Percentiles rank a stretch among this genome's conserved stretches.
phyloP scores from a whole-genome alignment of 1,284 basidiomycete genomes.

The Fomitopsis schrenkii region DNA sequence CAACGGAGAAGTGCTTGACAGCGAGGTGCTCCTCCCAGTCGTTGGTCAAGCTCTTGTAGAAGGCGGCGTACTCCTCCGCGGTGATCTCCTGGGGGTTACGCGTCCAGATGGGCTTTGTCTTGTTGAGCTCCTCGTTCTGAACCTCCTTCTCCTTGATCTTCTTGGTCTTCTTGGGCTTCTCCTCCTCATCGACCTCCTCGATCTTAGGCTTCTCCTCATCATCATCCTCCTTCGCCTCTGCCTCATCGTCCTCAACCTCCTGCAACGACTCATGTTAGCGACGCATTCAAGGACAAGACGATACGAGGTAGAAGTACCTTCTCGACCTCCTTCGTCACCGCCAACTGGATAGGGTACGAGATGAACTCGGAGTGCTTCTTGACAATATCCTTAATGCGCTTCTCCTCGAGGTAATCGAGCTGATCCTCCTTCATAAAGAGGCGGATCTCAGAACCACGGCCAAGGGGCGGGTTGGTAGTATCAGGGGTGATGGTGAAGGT shows the following conservation, averaged over 20 bases:
- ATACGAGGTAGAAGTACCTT: slow-evolving; percentile 53
- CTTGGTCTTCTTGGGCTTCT: slow-evolving; percentile 95
- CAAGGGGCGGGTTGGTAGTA: slow-evolving; percentile 84
- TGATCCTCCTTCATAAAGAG: slow-evolving; percentile 99
- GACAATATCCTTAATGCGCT: slow-evolving; percentile 98
- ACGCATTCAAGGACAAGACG: background rate
- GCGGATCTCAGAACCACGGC: slow-evolving; percentile 94
- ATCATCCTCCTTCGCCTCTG: slow-evolving; percentile 54
- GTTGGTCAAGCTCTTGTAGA: slow-evolving; percentile 99
- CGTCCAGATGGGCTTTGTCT: slow-evolving; percentile 99
- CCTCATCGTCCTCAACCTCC: slow-evolving; percentile 89
- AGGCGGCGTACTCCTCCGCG: slow-evolving; percentile 89
- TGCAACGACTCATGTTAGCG: slow-evolving; percentile 23
- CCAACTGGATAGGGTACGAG: slow-evolving; percentile 99
- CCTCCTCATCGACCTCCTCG: slow-evolving; percentile 78
- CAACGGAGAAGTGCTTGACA: slow-evolving; percentile 99
- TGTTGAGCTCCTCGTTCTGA: slow-evolving; percentile 98
- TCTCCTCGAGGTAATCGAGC: slow-evolving; percentile 98
- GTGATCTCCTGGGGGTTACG: slow-evolving; percentile 95
- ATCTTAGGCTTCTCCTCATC: slow-evolving; percentile 72
- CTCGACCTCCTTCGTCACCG: slow-evolving; percentile 99
- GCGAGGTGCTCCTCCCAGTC: slow-evolving; percentile 99
- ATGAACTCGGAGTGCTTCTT: slow-evolving; percentile 99
- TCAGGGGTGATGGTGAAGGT: slow-evolving; percentile 99
- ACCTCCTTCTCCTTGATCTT: slow-evolving; percentile 91